These are phyloP conservation scores for Phytophthora litchii DNA, from an alignment of 352 stramenopile species.

Conservation along the genomic window DNA sequence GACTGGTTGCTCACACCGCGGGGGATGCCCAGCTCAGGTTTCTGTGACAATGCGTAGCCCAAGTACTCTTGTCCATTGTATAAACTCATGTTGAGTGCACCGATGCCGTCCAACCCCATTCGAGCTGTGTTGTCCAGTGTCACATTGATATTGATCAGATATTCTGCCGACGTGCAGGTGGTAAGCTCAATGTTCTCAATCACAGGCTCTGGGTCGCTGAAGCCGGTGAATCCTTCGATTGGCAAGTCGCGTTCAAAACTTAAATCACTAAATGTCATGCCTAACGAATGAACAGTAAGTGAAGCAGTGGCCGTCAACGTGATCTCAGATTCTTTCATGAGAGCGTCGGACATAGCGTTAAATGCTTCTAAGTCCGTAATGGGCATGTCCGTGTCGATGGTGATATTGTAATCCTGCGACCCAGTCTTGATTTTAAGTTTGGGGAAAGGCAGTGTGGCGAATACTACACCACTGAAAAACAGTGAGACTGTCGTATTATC, in stretches of 20 bases:
- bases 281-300: constrained; percentile 44
- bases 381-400: constrained; percentile 38
- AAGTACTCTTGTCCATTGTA: constrained; percentile 68
- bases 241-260: constrained; percentile 55
- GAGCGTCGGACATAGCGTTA: constrained; percentile 38
- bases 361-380: constrained; percentile 55
- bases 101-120: constrained; percentile 60
- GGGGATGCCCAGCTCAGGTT: constrained; percentile 49
- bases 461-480: constrained; percentile 44
- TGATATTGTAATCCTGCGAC: constrained; percentile 54
- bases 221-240: constrained; percentile 55
- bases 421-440: constrained; percentile 45
- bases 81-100: constrained; percentile 68
- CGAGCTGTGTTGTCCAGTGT: constrained; percentile 53
- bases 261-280: constrained; percentile 50
- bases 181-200: constrained; percentile 62
- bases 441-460: constrained; percentile 53
- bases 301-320: constrained; percentile 37
- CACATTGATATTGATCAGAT: constrained; percentile 57
- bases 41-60: constrained; percentile 55
- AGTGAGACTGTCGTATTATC: constrained; percentile 47
- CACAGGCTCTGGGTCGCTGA: constrained; percentile 42
- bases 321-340: constrained; percentile 49
- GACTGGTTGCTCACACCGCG: constrained; percentile 53
- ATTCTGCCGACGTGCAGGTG: constrained; percentile 36